Percentiles rank a stretch among this genome's conserved stretches.
Evolutionary conservation across 2,329 filamentous ascomycete genomes (phyloP).

Genomic region (Talaromyces sp.): DNA sequence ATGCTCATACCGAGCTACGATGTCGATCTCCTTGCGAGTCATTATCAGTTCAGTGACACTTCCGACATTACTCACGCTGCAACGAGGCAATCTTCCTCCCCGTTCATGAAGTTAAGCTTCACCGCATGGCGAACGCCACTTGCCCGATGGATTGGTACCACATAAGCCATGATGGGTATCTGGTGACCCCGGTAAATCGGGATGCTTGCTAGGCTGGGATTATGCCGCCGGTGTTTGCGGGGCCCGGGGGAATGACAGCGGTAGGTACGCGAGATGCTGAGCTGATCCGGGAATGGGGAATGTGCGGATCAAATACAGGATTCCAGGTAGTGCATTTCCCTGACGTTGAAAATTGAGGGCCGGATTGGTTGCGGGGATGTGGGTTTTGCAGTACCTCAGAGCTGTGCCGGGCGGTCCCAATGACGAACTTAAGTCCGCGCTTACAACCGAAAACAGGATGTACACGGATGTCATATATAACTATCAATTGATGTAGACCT

Average conservation of each 20-base stretch:
- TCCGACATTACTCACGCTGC: constrained; percentile 69
- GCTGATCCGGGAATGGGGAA: background rate
- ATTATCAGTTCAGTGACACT: background rate
- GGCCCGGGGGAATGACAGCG: too few relatives aligned
- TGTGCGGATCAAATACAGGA: background rate
- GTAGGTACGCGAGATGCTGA: background rate
- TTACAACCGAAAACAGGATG: constrained; percentile 23
- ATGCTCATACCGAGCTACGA: background rate
- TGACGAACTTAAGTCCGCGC: constrained; percentile 22
- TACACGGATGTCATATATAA: too few relatives aligned
- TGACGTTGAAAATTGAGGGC: background rate
- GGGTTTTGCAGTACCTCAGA: background rate
- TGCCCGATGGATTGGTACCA: constrained; percentile 89
- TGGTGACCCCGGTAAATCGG: background rate
- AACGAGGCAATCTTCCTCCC: constrained; percentile 78
- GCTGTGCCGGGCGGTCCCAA: constrained; percentile 19
- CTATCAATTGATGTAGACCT: too few relatives aligned
- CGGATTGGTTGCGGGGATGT: constrained; percentile 6
- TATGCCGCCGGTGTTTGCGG: too few relatives aligned
- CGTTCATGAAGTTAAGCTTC: constrained; percentile 72
- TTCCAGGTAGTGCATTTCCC: constrained; percentile 11
- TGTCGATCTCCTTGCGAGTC: background rate
- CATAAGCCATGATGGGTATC: constrained; percentile 73
- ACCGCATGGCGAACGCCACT: constrained; percentile 90
- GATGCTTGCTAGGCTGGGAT: too few relatives aligned